These are phyloP conservation scores for Ampelomyces quisqualis DNA, from an alignment of 2,329 filamentous ascomycete genomes.

Conservation along the genomic window DNA sequence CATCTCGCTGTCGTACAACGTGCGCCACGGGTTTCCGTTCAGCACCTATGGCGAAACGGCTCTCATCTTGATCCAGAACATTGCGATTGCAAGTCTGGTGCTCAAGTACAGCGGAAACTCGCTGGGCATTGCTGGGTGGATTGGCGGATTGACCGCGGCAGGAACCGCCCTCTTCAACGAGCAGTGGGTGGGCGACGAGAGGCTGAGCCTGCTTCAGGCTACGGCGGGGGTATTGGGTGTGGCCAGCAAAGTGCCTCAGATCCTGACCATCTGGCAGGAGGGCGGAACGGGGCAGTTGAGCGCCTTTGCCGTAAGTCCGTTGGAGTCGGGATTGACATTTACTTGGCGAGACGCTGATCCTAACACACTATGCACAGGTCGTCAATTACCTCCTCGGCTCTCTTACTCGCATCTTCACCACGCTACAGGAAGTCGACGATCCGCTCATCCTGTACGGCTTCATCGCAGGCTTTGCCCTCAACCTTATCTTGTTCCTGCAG, in stretches of 20 bases:
- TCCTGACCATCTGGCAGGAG: constrained; percentile 78
- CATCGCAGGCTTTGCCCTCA: constrained; percentile 86
- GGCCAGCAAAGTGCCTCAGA: constrained; percentile 92
- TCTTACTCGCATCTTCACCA: constrained; percentile 94
- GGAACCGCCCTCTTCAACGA: constrained; percentile 70
- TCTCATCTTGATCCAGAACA: constrained; percentile 87
- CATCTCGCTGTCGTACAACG: constrained; percentile 88
- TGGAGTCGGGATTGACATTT: too few relatives aligned
- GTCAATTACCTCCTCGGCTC: constrained; percentile 97
- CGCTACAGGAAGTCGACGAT: constrained; percentile 94
- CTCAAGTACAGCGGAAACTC: constrained; percentile 75
- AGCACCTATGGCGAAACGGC: constrained; percentile 96
- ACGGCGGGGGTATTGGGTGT: constrained; percentile 80
- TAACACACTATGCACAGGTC: constrained; percentile 63
- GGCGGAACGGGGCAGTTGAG: constrained; percentile 93
- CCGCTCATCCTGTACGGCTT: constrained; percentile 95
- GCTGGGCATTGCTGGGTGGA: constrained; percentile 70
- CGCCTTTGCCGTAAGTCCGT: constrained; percentile 79
- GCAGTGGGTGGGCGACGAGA: constrained; percentile 63
- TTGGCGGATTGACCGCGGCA: constrained; percentile 71
- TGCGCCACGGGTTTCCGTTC: constrained; percentile 88
- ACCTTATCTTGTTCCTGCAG: constrained; percentile 80
- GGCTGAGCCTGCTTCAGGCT: constrained; percentile 75
- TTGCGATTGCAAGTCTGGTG: constrained; percentile 83
- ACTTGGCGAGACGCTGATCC: too few relatives aligned